A percentile compares a stretch with the other conserved stretches of the same genome.
Evolutionary conservation across 148 eudicot species (phyloP).

Genomic region (Bassia scoparia): DNA sequence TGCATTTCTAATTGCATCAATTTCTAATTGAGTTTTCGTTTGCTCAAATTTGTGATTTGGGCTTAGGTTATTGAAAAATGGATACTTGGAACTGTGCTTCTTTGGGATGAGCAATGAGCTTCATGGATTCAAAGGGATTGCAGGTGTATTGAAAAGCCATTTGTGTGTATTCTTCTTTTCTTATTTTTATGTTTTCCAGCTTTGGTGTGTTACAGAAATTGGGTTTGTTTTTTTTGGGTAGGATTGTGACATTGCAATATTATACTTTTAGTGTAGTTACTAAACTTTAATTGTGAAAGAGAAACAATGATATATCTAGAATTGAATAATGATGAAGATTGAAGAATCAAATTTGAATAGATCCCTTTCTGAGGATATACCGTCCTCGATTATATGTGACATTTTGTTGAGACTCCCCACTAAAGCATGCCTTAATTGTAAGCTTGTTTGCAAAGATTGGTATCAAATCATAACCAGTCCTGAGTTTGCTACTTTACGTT

Average conservation of each 20-base stretch:
- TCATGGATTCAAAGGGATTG: neutral
- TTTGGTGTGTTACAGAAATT: neutral
- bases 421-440: constrained; percentile 6
- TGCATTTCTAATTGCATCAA: neutral
- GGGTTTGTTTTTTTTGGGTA: neutral
- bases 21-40: neutral
- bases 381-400: neutral
- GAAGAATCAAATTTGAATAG: neutral
- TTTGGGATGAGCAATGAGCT: neutral
- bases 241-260: too few species aligned
- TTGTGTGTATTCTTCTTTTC: neutral
- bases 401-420: neutral
- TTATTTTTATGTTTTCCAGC: neutral
- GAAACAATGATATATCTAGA: neutral
- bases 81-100: neutral
- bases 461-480: constrained; percentile 1
- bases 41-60: neutral
- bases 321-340: neutral
- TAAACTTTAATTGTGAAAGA: too few species aligned
- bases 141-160: neutral
- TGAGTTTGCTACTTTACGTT: neutral
- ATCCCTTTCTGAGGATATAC: neutral
- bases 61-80: neutral
- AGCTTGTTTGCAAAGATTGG: constrained; percentile 17
- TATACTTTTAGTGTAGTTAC: too few species aligned